Conservation (phyloP, 2,329 filamentous ascomycete species). For the Simplicillium sp. region DNA sequence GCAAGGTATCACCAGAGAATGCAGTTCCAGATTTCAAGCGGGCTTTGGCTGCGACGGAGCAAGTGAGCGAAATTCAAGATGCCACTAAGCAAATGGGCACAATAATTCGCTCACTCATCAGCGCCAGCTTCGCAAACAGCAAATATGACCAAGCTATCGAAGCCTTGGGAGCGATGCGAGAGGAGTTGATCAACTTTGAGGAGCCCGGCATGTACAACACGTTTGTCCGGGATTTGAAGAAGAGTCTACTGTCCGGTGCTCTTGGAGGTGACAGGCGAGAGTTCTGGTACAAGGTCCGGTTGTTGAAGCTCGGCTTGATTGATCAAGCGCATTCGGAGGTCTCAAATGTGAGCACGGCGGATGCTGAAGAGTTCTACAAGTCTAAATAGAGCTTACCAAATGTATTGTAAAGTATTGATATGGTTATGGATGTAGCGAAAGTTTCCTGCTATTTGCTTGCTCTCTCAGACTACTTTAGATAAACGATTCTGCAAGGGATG, state of each 20-base stretch:
- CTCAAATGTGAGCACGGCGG: conserved; percentile 58
- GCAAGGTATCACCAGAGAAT: conserved; percentile 52
- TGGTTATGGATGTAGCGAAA: too few species aligned
- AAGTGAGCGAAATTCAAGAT: conserved; percentile 52
- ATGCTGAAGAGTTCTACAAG: conserved; percentile 45
- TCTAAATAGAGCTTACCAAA: too few species aligned
- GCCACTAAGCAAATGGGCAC: conserved; percentile 65
- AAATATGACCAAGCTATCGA: conserved; percentile 70
- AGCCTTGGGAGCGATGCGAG: conserved; percentile 66
- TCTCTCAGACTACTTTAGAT: too few species aligned
- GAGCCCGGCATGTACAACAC: conserved; percentile 69
- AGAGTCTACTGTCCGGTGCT: conserved; percentile 56
- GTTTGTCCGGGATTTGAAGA: conserved; percentile 63
- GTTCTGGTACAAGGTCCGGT: conserved; percentile 70
- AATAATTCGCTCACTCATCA: conserved; percentile 62
- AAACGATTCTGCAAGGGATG: too few species aligned
- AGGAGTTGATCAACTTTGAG: conserved; percentile 67
- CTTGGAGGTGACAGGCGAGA: conserved; percentile 70
- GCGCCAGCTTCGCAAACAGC: conserved; percentile 63
- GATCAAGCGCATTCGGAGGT: conserved; percentile 50
- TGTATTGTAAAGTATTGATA: too few species aligned
- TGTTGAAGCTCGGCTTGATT: conserved; percentile 62
- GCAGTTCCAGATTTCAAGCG: conserved; percentile 88
- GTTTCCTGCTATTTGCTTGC: too few species aligned
- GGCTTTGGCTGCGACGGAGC: conserved; percentile 51